These are phyloP conservation scores for Brassica napus DNA, from an alignment of 345 rosid species.

Conservation along the genomic window Da-Ae NC_063446.1:31838001-31838500, in stretches of 20 bases:
- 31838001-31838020: too few species aligned
- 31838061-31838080: background rate
- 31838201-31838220: constrained; percentile 14
- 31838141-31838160: background rate
- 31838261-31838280: constrained; percentile 22
- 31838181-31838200: background rate
- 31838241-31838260: constrained; percentile 17
- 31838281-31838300: background rate
- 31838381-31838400: constrained; percentile 40
- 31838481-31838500: constrained; percentile 85
- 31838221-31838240: background rate
- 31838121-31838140: background rate
- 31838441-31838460: constrained; percentile 44
- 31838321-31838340: too few species aligned
- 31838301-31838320: background rate
- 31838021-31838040: too few species aligned
- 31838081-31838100: background rate
- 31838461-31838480: constrained; percentile 64
- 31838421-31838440: constrained; percentile 32
- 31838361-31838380: constrained; percentile 31
- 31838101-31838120: background rate
- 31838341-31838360: background rate
- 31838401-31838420: constrained; percentile 32
- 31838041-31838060: too few species aligned
- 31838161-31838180: background rate